Conservation (phyloP, 768 basidiomycete species). For the Postia placenta region DNA sequence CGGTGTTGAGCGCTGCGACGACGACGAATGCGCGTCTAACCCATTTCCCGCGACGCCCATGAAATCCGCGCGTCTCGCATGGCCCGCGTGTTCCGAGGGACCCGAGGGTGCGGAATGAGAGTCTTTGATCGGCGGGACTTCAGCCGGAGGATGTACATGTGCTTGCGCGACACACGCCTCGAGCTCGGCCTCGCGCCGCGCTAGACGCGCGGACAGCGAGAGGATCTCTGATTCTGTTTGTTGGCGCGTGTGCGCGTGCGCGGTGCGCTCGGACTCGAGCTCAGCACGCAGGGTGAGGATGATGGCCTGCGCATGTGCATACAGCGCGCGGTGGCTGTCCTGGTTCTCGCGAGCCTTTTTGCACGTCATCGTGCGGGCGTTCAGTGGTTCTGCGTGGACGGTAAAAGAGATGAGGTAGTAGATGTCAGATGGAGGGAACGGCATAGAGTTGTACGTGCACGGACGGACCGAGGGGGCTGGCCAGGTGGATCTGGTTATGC, state of each 20-base stretch:
- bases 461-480: conserved; percentile 37
- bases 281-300: conserved; percentile 36
- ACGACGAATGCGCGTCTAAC: neutral
- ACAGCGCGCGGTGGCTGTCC: neutral
- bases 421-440: conserved; percentile 1
- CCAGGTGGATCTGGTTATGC: conserved; percentile 35
- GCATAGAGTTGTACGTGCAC: neutral
- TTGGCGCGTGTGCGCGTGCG: conserved; percentile 34
- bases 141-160: neutral
- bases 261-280: conserved; percentile 38
- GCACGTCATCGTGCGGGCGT: neutral
- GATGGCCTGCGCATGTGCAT: conserved; percentile 36
- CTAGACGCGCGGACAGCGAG: conserved; percentile 46
- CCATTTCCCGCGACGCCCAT: neutral
- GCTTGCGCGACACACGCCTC: conserved; percentile 28
- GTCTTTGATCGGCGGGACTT: neutral
- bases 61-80: too few relatives aligned
- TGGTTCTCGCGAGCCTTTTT: neutral
- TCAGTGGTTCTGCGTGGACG: neutral
- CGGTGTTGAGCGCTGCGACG: conserved; percentile 1
- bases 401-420: too few relatives aligned
- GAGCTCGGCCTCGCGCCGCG: conserved; percentile 52
- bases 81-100: too few relatives aligned
- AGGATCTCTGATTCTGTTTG: conserved; percentile 36
- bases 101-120: neutral